Base-by-base conservation (phyloP, 176 grass and related monocot genomes). In the Triticum urartu region DNA sequence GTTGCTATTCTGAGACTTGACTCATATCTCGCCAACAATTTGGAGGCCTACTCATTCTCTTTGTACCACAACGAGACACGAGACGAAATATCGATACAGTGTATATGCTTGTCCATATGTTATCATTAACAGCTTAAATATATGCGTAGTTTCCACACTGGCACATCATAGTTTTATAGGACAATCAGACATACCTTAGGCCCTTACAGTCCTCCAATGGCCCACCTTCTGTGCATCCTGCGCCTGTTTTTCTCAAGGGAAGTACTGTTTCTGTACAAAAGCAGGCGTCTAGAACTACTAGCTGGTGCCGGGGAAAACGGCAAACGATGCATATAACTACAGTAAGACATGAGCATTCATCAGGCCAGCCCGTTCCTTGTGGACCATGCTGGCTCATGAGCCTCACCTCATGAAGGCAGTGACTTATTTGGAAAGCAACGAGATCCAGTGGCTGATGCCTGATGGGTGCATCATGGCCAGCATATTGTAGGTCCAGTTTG, bases 381-480 rank as follows among this genome's bases (percentile, higher is more conserved):
- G 83, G 86, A 90, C 86, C 74, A 91, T 84, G 66, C 76, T 79
- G 73, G 66, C 66, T 69, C 65, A 79, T 83, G 75, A 76, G 83
- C 21, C 81, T 83, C 67, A 58, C 34, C 77, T 83, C 67, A 71
- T 85, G 88, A 83, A 88, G 86, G 83, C 54, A 66, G 82, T 83
- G 89, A 75, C 86, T 91, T 91, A 70, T 84, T 85, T 85, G 82
- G 71, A 91, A 88, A 85, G 58, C 64, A 85, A 81, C 63, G 86
- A 85, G 83, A 85, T 85, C 42, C 32, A 85, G 54, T 88, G 77
- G 78, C 64, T 63, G 82, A 58, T 78, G 72, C 78, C 39, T 85
- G 81, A 91, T 85, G 86, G 70, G 79, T 91, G 84, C 45, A 79
- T 88, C 79, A 93, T 88, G 58, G 83, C 77, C 72, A 85, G 86